phyloP scores from a whole-genome alignment of 257 asterid genomes.

The Nemophila menziesii region DNA sequence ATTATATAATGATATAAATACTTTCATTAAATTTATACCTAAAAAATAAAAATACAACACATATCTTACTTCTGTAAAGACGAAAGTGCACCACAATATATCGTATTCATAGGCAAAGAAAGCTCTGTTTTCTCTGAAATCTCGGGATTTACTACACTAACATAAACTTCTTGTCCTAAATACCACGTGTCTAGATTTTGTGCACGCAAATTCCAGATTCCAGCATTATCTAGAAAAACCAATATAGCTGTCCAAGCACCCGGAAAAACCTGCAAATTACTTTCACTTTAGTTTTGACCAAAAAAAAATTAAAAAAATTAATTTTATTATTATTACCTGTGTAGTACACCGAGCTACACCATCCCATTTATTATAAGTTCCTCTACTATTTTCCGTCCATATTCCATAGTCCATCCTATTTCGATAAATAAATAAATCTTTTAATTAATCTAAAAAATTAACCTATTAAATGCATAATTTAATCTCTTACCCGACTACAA shows the following conservation, averaged over 20 bases:
- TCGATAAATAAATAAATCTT: constrained; percentile 5
- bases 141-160: constrained; percentile 71
- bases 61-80: constrained; percentile 63
- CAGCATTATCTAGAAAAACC: constrained; percentile 71
- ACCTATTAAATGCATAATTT: not conserved
- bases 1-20: not conserved
- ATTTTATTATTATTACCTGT: constrained; percentile 38
- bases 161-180: constrained; percentile 78
- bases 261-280: constrained; percentile 57
- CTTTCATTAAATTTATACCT: not conserved
- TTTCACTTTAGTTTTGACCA: too few species aligned
- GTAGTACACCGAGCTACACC: constrained; percentile 93
- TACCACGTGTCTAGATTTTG: constrained; percentile 94
- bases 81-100: constrained; percentile 73
- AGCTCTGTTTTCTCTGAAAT: constrained; percentile 40
- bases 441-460: constrained; percentile 6
- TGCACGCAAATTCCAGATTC: constrained; percentile 85
- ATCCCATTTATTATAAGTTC: constrained; percentile 89
- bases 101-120: constrained; percentile 59
- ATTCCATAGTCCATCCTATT: constrained; percentile 89
- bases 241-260: constrained; percentile 93
- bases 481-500: constrained; percentile 80
- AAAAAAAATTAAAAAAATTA: too few species aligned
- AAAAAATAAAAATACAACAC: not conserved
- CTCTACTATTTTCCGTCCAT: constrained; percentile 87